phyloP scores from a whole-genome alignment of 2,329 filamentous ascomycete species.

The Apiospora arundinis region DNA sequence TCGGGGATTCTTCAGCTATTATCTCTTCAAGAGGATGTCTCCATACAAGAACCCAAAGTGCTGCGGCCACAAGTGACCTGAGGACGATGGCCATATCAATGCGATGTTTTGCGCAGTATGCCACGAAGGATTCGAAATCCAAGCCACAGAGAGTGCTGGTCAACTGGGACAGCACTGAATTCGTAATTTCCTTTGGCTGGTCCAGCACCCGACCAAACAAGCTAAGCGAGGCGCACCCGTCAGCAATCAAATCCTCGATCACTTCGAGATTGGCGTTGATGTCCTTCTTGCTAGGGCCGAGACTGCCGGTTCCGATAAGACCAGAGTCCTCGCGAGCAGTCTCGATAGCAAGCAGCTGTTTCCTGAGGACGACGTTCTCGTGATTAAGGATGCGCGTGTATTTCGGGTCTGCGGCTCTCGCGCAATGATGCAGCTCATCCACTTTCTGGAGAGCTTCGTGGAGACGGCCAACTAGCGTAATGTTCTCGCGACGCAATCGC shows the following conservation, averaged over 20 bases:
- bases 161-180: neutral
- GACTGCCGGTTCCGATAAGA: neutral
- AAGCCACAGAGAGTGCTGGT: neutral
- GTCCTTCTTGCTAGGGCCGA: neutral
- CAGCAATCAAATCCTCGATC: neutral
- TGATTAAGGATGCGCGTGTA: neutral
- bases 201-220: neutral
- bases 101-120: neutral
- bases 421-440: neutral
- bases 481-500: neutral
- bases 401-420: neutral
- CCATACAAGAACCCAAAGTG: neutral
- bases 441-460: neutral
- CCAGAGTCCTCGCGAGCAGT: neutral
- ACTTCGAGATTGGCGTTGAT: neutral
- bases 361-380: neutral
- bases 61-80: neutral
- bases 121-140: neutral
- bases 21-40: neutral
- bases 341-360: neutral
- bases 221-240: neutral
- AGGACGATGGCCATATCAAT: neutral
- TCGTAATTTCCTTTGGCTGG: neutral
- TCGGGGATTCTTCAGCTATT: neutral
- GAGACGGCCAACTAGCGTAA: neutral